phyloP scores from a whole-genome alignment of 1,284 basidiomycete species.

The Termitomyces sp. region DNA sequence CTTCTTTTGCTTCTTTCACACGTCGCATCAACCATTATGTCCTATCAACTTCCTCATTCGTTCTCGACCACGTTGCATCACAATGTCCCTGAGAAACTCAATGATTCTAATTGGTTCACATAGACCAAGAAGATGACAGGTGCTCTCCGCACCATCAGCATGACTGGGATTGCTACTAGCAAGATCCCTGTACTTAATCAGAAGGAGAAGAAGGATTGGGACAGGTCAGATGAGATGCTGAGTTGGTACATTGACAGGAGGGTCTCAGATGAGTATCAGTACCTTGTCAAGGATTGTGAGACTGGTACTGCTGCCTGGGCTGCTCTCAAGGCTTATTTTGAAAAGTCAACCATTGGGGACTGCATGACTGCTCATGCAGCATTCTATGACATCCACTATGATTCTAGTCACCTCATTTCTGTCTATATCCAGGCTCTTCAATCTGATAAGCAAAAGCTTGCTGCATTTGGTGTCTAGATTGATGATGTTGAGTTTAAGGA shows the following conservation, averaged over 20 bases:
- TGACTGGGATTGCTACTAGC: too few relatives aligned
- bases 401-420: too few relatives aligned
- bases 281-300: not conserved
- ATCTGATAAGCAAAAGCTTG: too few relatives aligned
- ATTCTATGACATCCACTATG: too few relatives aligned
- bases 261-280: not conserved
- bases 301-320: not conserved
- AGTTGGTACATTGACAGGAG: not conserved
- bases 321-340: not conserved
- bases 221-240: slow-evolving; percentile 5
- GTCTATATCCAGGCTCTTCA: too few relatives aligned
- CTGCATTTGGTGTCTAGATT: too few relatives aligned
- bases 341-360: not conserved
- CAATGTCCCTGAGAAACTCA: not conserved
- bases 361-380: too few relatives aligned
- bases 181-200: not conserved
- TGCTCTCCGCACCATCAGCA: too few relatives aligned
- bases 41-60: not conserved
- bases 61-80: not conserved
- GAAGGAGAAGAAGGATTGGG: not conserved
- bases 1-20: not conserved
- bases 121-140: too few relatives aligned
- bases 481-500: too few relatives aligned
- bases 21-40: not conserved
- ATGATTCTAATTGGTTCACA: not conserved